Conservation (phyloP, 1,139 yeast species). For the Yamadazyma dendronema region DNA sequence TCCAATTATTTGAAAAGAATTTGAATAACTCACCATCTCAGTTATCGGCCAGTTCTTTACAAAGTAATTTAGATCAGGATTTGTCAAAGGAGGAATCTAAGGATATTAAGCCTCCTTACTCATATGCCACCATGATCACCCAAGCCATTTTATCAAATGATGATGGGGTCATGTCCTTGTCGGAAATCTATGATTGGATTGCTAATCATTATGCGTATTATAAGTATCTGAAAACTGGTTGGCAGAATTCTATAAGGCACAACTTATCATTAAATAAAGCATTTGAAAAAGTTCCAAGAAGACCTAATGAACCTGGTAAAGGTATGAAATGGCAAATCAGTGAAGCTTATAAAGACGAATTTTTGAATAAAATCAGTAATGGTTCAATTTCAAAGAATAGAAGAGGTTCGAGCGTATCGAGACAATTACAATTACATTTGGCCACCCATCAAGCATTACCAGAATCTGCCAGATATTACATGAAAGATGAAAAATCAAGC, state of each 20-base stretch:
- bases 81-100: conserved; percentile 86
- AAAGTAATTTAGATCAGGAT: conserved; percentile 59
- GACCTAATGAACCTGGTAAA: conserved; percentile 95
- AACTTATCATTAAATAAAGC: conserved; percentile 60
- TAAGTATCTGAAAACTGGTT: conserved; percentile 88
- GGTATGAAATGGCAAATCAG: conserved; percentile 99
- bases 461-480: conserved; percentile 36
- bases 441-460: conserved; percentile 72
- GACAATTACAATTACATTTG: conserved; percentile 73
- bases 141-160: conserved; percentile 89
- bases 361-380: conserved; percentile 70
- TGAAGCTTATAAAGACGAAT: conserved; percentile 80
- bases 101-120: conserved; percentile 94
- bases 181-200: conserved; percentile 93
- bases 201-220: conserved; percentile 85
- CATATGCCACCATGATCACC: conserved; percentile 97
- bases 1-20: conserved; percentile 53
- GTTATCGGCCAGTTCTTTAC: conserved; percentile 42
- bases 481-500: conserved; percentile 19
- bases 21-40: conserved; percentile 41
- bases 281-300: conserved; percentile 89
- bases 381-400: conserved; percentile 74
- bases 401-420: conserved; percentile 75
- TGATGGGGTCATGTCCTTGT: conserved; percentile 83
- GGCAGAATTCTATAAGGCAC: conserved; percentile 64